Conservation (phyloP, 2,329 filamentous ascomycete species). For the Cadophora luteo-olivacea region DNA sequence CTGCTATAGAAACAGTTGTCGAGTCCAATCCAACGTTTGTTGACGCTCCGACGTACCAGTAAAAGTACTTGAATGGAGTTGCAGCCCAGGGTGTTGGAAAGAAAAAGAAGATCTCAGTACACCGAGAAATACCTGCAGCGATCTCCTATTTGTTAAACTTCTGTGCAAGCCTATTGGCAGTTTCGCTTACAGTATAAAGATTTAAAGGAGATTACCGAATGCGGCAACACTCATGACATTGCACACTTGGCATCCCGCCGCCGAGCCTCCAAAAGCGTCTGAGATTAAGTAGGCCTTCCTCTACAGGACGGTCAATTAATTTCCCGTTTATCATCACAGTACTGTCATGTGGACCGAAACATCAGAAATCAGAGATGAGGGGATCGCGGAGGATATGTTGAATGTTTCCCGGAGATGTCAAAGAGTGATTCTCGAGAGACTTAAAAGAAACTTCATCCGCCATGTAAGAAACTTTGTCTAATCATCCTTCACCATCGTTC, state of each 20-base stretch:
- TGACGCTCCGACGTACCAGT: not conserved
- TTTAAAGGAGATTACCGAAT: not conserved
- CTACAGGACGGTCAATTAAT: slow-evolving; percentile 12
- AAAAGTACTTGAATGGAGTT: not conserved
- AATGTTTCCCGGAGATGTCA: not conserved
- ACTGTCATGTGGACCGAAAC: slow-evolving; percentile 9
- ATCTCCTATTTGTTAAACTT: not conserved
- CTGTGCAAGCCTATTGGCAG: not conserved
- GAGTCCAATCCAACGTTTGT: no score
- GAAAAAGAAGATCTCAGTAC: not conserved
- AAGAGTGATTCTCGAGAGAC: not conserved
- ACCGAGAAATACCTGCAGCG: not conserved
- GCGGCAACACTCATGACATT: not conserved
- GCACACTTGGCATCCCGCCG: slow-evolving; percentile 3
- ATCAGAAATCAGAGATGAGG: slow-evolving; percentile 17
- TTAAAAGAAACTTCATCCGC: not conserved
- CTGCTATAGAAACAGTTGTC: not conserved
- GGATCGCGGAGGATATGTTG: slow-evolving; percentile 7
- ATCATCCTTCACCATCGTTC: not conserved
- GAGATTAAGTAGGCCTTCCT: not conserved
- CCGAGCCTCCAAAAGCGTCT: slow-evolving; percentile 6
- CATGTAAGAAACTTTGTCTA: not conserved
- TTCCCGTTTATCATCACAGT: slow-evolving; percentile 13
- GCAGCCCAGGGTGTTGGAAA: not conserved
- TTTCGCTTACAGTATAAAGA: not conserved